Percentiles rank a stretch among this genome's conserved stretches.
phyloP scores from a whole-genome alignment of 2,329 filamentous ascomycete species.

The Annulohypoxylon truncatum region DNA sequence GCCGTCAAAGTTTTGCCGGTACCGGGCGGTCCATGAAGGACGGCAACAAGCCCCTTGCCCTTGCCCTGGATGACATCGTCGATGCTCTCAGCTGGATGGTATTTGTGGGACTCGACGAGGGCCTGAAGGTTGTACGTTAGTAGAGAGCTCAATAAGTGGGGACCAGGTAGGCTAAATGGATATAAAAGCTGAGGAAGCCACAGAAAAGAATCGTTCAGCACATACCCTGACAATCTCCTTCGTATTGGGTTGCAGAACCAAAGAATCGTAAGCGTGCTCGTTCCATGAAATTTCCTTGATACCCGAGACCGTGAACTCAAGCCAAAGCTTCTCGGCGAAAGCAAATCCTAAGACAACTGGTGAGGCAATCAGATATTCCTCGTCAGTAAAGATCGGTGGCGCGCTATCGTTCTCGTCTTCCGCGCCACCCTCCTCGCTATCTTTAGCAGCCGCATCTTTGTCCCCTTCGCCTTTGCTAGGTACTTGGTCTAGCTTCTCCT shows the following conservation, averaged over 20 bases:
- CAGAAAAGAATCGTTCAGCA: background rate
- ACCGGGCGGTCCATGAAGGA: conserved; percentile 86
- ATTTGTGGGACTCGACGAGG: conserved; percentile 85
- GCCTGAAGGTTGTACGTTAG: conserved; percentile 57
- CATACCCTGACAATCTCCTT: conserved; percentile 73
- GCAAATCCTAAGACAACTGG: conserved; percentile 88
- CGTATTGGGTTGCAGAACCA: conserved; percentile 74
- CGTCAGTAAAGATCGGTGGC: conserved; percentile 75
- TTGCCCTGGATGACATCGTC: conserved; percentile 87
- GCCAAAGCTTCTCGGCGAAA: conserved; percentile 89
- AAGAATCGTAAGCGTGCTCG: conserved; percentile 80
- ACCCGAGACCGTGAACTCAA: conserved; percentile 85
- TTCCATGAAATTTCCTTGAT: conserved; percentile 88
- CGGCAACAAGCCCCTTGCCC: conserved; percentile 83
- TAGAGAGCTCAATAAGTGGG: background rate
- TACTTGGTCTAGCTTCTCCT: conserved; percentile 69
- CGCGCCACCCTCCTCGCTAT: conserved; percentile 30
- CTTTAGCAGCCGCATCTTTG: conserved; percentile 29
- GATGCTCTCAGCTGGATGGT: conserved; percentile 82
- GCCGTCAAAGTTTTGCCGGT: conserved; percentile 91
- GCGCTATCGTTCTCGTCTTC: conserved; percentile 47
- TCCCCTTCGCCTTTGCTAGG: conserved; percentile 36
- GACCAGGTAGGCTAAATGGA: background rate
- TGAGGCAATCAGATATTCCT: conserved; percentile 85
- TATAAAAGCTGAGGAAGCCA: background rate